These are phyloP conservation scores for Sanghuangporus baumii DNA, from an alignment of 1,284 basidiomycete genomes.

Conservation along the genomic window DNA sequence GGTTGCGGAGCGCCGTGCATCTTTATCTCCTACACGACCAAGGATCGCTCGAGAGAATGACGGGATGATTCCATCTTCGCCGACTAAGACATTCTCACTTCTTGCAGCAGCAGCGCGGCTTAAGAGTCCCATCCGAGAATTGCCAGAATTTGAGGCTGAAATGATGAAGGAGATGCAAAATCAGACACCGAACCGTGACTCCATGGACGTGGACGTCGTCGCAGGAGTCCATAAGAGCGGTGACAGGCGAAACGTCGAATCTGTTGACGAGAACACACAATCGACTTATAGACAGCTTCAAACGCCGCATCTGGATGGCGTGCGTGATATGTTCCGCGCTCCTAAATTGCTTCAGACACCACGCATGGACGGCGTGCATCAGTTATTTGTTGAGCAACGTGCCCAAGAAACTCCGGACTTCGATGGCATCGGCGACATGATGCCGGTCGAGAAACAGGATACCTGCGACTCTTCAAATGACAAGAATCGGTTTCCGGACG, in stretches of 20 bases:
- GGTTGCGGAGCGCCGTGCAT: slow-evolving; percentile 8
- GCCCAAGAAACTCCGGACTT: slow-evolving; percentile 18
- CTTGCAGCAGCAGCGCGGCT: slow-evolving; percentile 22
- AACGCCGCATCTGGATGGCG: slow-evolving; percentile 29
- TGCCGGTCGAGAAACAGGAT: slow-evolving; percentile 13
- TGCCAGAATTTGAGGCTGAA: slow-evolving; percentile 11
- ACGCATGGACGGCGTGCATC: slow-evolving; percentile 31
- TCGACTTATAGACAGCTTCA: slow-evolving; percentile 13
- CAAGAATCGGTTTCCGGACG: slow-evolving; percentile 6
- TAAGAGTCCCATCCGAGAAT: neutral
- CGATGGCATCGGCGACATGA: slow-evolving; percentile 16
- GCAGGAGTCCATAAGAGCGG: slow-evolving; percentile 11
- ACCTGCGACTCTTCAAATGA: slow-evolving; percentile 19
- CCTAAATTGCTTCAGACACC: slow-evolving; percentile 26
- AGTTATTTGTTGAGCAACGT: slow-evolving; percentile 25
- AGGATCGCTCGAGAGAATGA: neutral
- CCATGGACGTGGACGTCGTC: neutral
- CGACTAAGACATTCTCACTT: slow-evolving; percentile 27
- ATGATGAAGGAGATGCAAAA: slow-evolving; percentile 12
- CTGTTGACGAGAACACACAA: neutral
- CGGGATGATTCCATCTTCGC: slow-evolving; percentile 18
- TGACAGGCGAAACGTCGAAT: slow-evolving; percentile 12
- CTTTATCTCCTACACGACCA: slow-evolving; percentile 6
- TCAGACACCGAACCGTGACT: slow-evolving; percentile 2
- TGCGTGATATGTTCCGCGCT: slow-evolving; percentile 30